A percentile compares a stretch with the other conserved stretches of the same genome.
These are phyloP conservation scores for Ophiostoma perfectum DNA, from an alignment of 2,329 filamentous ascomycete species.

Conservation along the genomic window DNA sequence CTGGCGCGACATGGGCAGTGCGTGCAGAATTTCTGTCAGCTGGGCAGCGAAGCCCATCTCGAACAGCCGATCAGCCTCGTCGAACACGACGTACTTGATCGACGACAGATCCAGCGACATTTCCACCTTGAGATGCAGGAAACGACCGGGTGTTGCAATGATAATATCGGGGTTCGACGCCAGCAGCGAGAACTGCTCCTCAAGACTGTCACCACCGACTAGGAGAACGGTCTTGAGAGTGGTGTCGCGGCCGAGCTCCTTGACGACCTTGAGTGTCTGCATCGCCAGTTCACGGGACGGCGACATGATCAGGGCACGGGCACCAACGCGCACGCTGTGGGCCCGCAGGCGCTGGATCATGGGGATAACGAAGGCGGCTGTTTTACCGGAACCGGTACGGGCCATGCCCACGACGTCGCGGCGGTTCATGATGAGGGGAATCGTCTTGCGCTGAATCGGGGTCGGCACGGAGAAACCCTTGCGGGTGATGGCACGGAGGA, in stretches of 20 bases:
- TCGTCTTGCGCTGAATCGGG: slow-evolving; percentile 94
- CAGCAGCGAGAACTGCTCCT: slow-evolving; percentile 93
- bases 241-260: slow-evolving; percentile 84
- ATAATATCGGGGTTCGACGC: slow-evolving; percentile 93
- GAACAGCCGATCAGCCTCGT: slow-evolving; percentile 93
- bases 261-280: slow-evolving; percentile 93
- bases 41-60: slow-evolving; percentile 98
- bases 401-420: slow-evolving; percentile 99
- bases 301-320: slow-evolving; percentile 80
- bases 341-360: slow-evolving; percentile 92
- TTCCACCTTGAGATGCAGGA: slow-evolving; percentile 93
- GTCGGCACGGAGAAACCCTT: slow-evolving; percentile 97
- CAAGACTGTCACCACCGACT: slow-evolving; percentile 90
- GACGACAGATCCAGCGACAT: slow-evolving; percentile 90
- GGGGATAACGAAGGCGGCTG: slow-evolving; percentile 93
- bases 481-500: slow-evolving; percentile 83
- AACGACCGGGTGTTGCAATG: slow-evolving; percentile 93
- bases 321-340: slow-evolving; percentile 81
- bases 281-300: slow-evolving; percentile 91
- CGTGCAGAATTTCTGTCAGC: slow-evolving; percentile 85
- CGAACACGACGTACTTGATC: slow-evolving; percentile 90
- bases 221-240: slow-evolving; percentile 86
- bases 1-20: slow-evolving; percentile 76
- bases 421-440: slow-evolving; percentile 80
- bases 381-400: slow-evolving; percentile 97